phyloP scores from a whole-genome alignment of 139 green algal species.

The Micromonas commoda region DNA sequence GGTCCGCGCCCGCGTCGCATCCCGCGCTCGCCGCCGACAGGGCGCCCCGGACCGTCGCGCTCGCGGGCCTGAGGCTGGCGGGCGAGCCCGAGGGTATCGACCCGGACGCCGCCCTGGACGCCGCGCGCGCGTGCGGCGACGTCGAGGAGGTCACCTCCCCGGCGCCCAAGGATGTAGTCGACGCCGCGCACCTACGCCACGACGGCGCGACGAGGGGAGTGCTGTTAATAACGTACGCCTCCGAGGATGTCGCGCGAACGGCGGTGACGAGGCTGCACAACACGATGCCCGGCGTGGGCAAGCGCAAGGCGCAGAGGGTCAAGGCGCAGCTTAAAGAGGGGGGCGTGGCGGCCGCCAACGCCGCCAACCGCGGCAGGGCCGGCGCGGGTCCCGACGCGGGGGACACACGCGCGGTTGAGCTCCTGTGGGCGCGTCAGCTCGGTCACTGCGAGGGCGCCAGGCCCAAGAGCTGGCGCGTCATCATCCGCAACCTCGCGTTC shows the following conservation, averaged over 20 bases:
- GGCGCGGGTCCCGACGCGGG: neutral
- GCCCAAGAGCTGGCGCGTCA: slow-evolving; percentile 77
- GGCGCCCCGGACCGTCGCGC: neutral
- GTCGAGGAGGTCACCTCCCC: neutral
- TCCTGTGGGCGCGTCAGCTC: slow-evolving; percentile 41
- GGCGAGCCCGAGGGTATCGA: slow-evolving; percentile 15
- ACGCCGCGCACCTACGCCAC: neutral
- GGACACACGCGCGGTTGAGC: slow-evolving; percentile 21
- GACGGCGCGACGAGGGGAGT: slow-evolving; percentile 1
- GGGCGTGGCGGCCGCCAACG: neutral
- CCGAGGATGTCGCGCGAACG: neutral
- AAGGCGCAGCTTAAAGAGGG: neutral
- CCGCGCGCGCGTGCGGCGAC: neutral
- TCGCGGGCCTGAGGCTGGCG: neutral
- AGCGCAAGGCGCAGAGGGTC: neutral
- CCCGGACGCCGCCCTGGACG: neutral
- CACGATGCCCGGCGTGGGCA: neutral
- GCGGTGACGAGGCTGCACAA: neutral
- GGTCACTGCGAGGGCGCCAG: slow-evolving; percentile 65
- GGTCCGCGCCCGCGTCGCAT: neutral
- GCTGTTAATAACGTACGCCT: neutral
- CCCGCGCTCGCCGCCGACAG: neutral
- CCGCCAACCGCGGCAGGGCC: too few species aligned
- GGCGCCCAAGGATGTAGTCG: neutral
- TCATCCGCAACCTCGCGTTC: slow-evolving; percentile 84